Evolutionary conservation across 805 yeast genomes (phyloP).

Genomic region (Brettanomyces naardenensis): DNA sequence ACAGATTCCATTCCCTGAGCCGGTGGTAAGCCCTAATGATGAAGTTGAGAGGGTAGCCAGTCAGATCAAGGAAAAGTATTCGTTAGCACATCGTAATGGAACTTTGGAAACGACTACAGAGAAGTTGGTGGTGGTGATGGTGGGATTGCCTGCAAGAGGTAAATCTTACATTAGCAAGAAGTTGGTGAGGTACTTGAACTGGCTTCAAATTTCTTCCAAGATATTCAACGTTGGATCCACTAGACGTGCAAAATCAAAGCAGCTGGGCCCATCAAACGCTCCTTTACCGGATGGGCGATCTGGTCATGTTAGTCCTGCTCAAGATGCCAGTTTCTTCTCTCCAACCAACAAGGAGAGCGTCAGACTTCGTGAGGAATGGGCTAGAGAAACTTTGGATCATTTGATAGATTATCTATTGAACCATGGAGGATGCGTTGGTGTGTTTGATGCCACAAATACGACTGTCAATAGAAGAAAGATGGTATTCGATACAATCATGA

Average conservation of each 20-base stretch:
- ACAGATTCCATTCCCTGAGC: conserved; percentile 1
- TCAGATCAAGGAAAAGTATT: conserved; percentile 69
- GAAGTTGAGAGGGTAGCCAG: conserved; percentile 60
- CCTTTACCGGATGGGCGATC: conserved; percentile 43
- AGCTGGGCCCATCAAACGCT: conserved; percentile 47
- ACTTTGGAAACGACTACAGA: conserved; percentile 49
- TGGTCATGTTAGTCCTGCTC: conserved; percentile 22
- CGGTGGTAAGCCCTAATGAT: no score
- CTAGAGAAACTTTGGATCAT: conserved; percentile 85
- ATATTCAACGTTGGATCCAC: conserved; percentile 96
- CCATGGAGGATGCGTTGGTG: conserved; percentile 87
- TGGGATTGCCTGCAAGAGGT: conserved; percentile 93
- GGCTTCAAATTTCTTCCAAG: conserved; percentile 86
- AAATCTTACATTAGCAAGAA: conserved; percentile 91
- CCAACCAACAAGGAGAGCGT: conserved; percentile 66
- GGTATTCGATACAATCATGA: conserved; percentile 49
- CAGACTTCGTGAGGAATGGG: conserved; percentile 84
- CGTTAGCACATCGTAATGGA: conserved; percentile 82
- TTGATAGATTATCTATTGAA: conserved; percentile 70
- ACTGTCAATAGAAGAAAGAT: conserved; percentile 56
- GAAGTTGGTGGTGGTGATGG: conserved; percentile 90
- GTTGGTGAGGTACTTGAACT: conserved; percentile 80
- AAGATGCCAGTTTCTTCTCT: conserved; percentile 77
- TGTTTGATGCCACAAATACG: conserved; percentile 79
- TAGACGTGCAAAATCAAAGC: conserved; percentile 60